Conservation (phyloP, 768 basidiomycete species). For the Kwoniella dejecticola region DNA sequence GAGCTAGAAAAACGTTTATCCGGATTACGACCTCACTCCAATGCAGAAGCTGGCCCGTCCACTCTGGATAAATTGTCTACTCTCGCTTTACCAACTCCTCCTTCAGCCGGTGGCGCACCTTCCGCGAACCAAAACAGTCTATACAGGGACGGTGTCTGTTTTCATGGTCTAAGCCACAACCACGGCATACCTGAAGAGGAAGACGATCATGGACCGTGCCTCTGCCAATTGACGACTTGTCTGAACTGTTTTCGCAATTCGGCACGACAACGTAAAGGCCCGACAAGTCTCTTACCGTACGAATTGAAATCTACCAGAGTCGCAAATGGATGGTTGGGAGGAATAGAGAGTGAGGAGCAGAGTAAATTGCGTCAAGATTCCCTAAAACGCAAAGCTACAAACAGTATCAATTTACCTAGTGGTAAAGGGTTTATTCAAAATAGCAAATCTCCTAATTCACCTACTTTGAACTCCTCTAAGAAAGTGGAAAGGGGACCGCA, state of each 20-base stretch:
- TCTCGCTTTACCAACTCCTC: slow-evolving; percentile 8
- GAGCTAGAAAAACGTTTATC: slow-evolving; percentile 52
- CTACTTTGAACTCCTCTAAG: too few relatives aligned
- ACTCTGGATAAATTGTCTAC: slow-evolving; percentile 20
- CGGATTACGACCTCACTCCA: slow-evolving; percentile 39
- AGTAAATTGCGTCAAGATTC: slow-evolving; percentile 23
- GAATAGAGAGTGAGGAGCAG: slow-evolving; percentile 35
- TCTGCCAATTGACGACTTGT: slow-evolving; percentile 49
- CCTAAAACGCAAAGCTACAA: background rate
- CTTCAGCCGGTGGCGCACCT: slow-evolving; percentile 5
- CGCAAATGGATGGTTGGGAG: slow-evolving; percentile 35
- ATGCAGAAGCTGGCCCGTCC: slow-evolving; percentile 24
- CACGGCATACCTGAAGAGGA: slow-evolving; percentile 47
- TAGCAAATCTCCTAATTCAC: slow-evolving; percentile 16
- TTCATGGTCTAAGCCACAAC: slow-evolving; percentile 46
- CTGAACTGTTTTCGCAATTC: slow-evolving; percentile 37
- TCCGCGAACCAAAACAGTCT: slow-evolving; percentile 1
- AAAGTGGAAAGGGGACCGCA: slow-evolving; percentile 9
- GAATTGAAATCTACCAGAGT: slow-evolving; percentile 27
- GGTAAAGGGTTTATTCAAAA: slow-evolving; percentile 44
- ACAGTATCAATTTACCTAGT: slow-evolving; percentile 20
- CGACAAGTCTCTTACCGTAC: slow-evolving; percentile 34
- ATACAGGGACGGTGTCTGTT: slow-evolving; percentile 51
- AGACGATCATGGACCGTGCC: slow-evolving; percentile 46
- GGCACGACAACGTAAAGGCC: slow-evolving; percentile 31